Evolutionary conservation across 2,329 filamentous ascomycete species (phyloP).

Genomic region (Basipetospora sp.): DNA sequence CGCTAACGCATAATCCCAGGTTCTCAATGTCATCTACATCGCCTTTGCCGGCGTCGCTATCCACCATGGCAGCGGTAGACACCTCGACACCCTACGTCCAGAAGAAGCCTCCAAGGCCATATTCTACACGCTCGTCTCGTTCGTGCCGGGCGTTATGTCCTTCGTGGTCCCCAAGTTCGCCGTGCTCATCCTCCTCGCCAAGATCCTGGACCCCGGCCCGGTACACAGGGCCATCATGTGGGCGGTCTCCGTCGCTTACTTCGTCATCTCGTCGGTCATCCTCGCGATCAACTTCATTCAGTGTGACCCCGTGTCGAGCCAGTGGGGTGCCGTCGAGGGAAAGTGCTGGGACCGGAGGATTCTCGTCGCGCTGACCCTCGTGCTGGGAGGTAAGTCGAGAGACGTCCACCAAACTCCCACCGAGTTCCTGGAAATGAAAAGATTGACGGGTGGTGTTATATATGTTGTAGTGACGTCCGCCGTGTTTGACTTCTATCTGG

Average conservation of each 20-base stretch:
- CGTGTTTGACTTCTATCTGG: conserved; percentile 26
- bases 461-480: conserved; percentile 15
- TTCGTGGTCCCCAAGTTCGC: conserved; percentile 28
- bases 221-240: conserved; percentile 22
- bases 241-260: conserved; percentile 18
- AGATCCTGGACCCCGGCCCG: conserved; percentile 22
- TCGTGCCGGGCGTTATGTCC: conserved; percentile 22
- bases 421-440: too few relatives aligned
- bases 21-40: conserved; percentile 20
- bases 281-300: conserved; percentile 21
- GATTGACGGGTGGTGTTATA: too few relatives aligned
- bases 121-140: conserved; percentile 23
- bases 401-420: too few relatives aligned
- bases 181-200: conserved; percentile 23
- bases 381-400: conserved; percentile 22
- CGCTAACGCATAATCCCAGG: too few relatives aligned
- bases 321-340: conserved; percentile 24
- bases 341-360: conserved; percentile 21
- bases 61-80: conserved; percentile 23
- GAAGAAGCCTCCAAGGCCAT: conserved; percentile 17
- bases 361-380: conserved; percentile 25
- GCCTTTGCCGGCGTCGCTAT: conserved; percentile 21
- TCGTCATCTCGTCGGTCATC: conserved; percentile 21
- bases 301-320: conserved; percentile 23
- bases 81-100: conserved; percentile 18